Base-by-base conservation (phyloP, 1,284 basidiomycete species). In the Ganoderma resinaceum region DNA sequence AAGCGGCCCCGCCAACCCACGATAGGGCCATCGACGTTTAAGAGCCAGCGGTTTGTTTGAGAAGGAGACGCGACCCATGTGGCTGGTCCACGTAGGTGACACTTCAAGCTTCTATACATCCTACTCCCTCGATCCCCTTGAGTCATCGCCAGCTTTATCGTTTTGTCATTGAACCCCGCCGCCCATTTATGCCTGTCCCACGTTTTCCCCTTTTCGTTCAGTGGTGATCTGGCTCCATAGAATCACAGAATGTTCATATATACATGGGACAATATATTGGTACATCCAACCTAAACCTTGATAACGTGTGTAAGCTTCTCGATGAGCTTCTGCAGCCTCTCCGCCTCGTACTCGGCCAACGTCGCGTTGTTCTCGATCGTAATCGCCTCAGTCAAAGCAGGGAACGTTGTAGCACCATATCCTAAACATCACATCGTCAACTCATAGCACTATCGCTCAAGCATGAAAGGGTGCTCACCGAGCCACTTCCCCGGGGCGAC, bases 401-500 rank as follows among this genome's bases (percentile, higher is more conserved):
- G 95, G 78, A 97, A 86, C 1, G 94, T 93, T 0, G 94, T 95
- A 2, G 94, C 94, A 18, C 95, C 95, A 75, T 97, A 97, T 3
- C 92, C 92, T 91, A 42, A 23, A 29, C 2, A 18, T 16, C 29
- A 1, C 14, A 20, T 31, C 4, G 37, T 46, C 37, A 61, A 49
- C 55, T n/a, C 7, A 23, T 16, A 11, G 9, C 43, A 46, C 26
- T 55, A 55, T 58, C 11, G 35, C 23, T 38, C 46, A 11, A 29
- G 1, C 18, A 60, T 4, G 63, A 14, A 31, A 61, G 14, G 6
- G 6, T 7, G 80, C 86, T 75, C 73, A 92, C 95, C 94, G 31
- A 95, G 86, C 90, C 93, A 96, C 76, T 93, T 91, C n/a, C 96
- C 96, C 8, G 96, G 96, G 3, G 95, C 94, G 52, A 96, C 94